These are phyloP conservation scores for Penium margaritaceum DNA, from an alignment of 139 green algal genomes.

Conservation along the genomic window DNA sequence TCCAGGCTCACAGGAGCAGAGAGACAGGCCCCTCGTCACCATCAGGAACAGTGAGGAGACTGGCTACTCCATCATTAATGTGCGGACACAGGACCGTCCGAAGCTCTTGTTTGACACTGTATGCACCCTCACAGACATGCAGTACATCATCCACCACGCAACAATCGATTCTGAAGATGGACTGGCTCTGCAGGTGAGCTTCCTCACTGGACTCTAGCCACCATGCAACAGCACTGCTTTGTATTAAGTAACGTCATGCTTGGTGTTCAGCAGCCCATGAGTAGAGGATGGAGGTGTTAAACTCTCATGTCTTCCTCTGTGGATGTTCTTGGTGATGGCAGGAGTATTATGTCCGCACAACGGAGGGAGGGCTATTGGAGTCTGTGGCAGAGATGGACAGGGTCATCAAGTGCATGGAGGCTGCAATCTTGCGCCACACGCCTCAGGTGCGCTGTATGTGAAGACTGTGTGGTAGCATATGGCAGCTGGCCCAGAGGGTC, in stretches of 20 bases:
- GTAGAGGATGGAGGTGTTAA: too few relatives aligned
- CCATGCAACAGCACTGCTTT: neutral
- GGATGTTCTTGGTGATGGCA: neutral
- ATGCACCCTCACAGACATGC: conserved; percentile 85
- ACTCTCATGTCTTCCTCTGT: neutral
- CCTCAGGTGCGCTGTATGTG: conserved; percentile 14
- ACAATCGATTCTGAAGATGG: conserved; percentile 67
- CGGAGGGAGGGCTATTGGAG: conserved; percentile 31
- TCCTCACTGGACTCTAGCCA: neutral
- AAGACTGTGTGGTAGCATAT: neutral
- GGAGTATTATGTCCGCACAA: conserved; percentile 36
- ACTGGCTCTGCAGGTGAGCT: conserved; percentile 40
- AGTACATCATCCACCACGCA: conserved; percentile 87
- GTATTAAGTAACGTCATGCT: too few relatives aligned
- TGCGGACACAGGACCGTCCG: conserved; percentile 75
- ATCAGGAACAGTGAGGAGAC: conserved; percentile 24
- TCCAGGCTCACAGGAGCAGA: neutral
- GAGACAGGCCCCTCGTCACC: conserved; percentile 4
- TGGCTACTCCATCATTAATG: conserved; percentile 54
- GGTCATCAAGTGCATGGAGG: conserved; percentile 35
- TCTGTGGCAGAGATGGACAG: conserved; percentile 28
- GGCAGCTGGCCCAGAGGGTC: neutral
- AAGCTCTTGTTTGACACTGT: conserved; percentile 86
- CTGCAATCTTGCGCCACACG: conserved; percentile 19
- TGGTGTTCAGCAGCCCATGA: too few relatives aligned